Evolutionary conservation across 495 filamentous ascomycete species (phyloP).

Genomic region (Copromyces sp.): DNA sequence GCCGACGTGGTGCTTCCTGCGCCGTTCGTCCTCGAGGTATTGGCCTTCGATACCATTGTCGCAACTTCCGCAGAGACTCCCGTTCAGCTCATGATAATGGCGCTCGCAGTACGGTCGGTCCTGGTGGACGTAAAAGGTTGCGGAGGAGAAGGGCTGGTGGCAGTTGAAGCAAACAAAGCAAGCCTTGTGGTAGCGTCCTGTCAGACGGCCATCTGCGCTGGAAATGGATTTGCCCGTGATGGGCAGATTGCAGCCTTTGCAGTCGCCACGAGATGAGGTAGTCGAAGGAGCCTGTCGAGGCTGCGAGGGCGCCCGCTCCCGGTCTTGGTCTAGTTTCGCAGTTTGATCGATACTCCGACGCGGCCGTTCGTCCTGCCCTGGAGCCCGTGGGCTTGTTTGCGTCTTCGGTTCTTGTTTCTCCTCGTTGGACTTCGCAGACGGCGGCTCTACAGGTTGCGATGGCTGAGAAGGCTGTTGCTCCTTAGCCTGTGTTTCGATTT

Average conservation of each 20-base stretch:
- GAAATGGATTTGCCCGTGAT: conserved; percentile 91
- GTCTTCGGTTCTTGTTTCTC: background rate
- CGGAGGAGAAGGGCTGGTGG: conserved; percentile 66
- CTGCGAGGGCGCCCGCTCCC: conserved; percentile 7
- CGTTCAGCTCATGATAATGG: conserved; percentile 89
- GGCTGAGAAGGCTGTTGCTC: background rate
- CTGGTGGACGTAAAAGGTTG: conserved; percentile 85
- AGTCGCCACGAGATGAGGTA: conserved; percentile 52
- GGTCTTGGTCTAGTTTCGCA: background rate
- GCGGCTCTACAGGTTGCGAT: background rate
- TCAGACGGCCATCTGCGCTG: conserved; percentile 85
- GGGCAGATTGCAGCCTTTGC: conserved; percentile 65
- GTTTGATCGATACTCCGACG: background rate
- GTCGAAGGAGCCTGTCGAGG: conserved; percentile 3
- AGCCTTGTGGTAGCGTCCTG: conserved; percentile 84
- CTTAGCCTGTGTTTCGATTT: background rate
- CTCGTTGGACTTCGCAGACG: background rate
- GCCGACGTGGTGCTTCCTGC: conserved; percentile 72
- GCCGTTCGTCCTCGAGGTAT: conserved; percentile 76
- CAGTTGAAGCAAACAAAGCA: conserved; percentile 92
- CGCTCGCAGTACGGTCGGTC: conserved; percentile 83
- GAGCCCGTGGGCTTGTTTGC: background rate
- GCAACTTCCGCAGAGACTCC: conserved; percentile 71
- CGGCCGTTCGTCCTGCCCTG: background rate
- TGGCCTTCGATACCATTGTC: conserved; percentile 83